A percentile compares a stretch with the other conserved stretches of the same genome.
Evolutionary conservation across 352 stramenopile genomes (phyloP).

Genomic region (Pythium phragmiticola): DNA sequence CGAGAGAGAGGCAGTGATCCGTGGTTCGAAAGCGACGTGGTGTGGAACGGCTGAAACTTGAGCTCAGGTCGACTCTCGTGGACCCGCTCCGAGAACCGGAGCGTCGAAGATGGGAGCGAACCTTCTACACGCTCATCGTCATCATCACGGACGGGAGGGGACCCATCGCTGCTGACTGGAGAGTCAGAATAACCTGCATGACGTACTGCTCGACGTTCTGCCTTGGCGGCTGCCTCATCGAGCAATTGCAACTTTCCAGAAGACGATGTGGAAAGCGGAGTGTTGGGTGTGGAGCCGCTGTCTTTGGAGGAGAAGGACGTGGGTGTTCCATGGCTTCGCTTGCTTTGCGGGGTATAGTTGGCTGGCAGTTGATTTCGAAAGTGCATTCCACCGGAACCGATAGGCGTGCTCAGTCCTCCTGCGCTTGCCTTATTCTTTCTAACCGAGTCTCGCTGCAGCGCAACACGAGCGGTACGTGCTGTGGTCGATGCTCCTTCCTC

Average conservation of each 20-base stretch:
- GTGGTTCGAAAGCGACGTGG: slow-evolving; percentile 8
- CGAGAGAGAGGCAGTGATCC: slow-evolving; percentile 1
- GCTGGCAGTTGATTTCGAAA: slow-evolving; percentile 68
- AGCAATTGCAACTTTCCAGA: slow-evolving; percentile 24
- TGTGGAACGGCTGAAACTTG: slow-evolving; percentile 21
- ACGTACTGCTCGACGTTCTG: background rate
- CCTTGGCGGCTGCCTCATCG: slow-evolving; percentile 14
- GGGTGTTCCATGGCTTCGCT: slow-evolving; percentile 17
- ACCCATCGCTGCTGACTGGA: slow-evolving; percentile 15
- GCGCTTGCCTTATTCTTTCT: slow-evolving; percentile 32
- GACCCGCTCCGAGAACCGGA: slow-evolving; percentile 12
- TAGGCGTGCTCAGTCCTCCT: slow-evolving; percentile 19
- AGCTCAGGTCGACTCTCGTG: slow-evolving; percentile 12
- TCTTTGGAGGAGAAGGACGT: slow-evolving; percentile 27
- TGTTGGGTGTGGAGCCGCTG: slow-evolving; percentile 12
- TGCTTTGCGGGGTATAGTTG: slow-evolving; percentile 53
- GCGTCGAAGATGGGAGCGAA: background rate
- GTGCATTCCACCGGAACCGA: slow-evolving; percentile 54
- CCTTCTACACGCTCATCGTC: slow-evolving; percentile 11
- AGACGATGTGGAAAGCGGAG: slow-evolving; percentile 26
- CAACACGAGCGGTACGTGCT: background rate
- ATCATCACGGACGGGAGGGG: slow-evolving; percentile 6
- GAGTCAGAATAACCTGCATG: background rate
- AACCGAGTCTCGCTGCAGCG: background rate
- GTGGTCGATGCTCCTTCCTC: background rate